phyloP scores from a whole-genome alignment of 805 yeast genomes.

The Wickerhamomyces hampshirensis region DNA sequence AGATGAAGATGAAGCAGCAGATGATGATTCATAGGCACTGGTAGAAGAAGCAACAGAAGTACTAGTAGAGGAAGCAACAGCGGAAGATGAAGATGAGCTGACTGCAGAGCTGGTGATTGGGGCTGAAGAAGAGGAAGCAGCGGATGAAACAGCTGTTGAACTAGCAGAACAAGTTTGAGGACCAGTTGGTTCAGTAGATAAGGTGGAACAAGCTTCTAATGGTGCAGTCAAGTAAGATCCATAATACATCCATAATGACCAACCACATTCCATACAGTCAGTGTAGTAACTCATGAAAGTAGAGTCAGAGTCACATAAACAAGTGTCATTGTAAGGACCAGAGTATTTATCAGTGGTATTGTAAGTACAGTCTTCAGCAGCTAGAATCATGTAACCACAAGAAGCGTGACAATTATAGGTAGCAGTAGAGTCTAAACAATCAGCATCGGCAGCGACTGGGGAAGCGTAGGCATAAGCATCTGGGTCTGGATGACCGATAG shows the following conservation, averaged over 20 bases:
- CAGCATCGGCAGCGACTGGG: constrained; percentile 1
- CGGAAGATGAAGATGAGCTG: background rate
- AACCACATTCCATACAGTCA: constrained; percentile 10
- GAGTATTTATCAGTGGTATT: constrained; percentile 1
- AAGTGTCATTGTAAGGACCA: constrained; percentile 4
- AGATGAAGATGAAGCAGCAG: background rate
- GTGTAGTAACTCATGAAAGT: constrained; percentile 3
- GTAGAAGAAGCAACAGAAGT: constrained; percentile 9
- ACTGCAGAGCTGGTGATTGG: background rate
- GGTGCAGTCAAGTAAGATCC: constrained; percentile 5
- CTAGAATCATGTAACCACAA: constrained; percentile 7
- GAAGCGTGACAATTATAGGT: constrained; percentile 7
- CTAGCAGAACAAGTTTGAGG: constrained; percentile 3
- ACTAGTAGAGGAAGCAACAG: constrained; percentile 6
- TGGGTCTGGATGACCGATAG: constrained; percentile 6
- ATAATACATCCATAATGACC: constrained; percentile 9
- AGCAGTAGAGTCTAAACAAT: constrained; percentile 1
- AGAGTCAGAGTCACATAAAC: constrained; percentile 3
- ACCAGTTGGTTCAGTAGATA: constrained; percentile 9
- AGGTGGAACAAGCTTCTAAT: constrained; percentile 5
- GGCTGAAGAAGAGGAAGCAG: constrained; percentile 1
- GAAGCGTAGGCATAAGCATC: constrained; percentile 5
- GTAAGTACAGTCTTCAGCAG: constrained; percentile 5
- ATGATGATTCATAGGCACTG: background rate
- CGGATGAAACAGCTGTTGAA: background rate